A percentile compares a stretch with the other conserved stretches of the same genome.
phyloP scores from a whole-genome alignment of 495 filamentous ascomycete species.

The Trichocladium antarcticum region DNA sequence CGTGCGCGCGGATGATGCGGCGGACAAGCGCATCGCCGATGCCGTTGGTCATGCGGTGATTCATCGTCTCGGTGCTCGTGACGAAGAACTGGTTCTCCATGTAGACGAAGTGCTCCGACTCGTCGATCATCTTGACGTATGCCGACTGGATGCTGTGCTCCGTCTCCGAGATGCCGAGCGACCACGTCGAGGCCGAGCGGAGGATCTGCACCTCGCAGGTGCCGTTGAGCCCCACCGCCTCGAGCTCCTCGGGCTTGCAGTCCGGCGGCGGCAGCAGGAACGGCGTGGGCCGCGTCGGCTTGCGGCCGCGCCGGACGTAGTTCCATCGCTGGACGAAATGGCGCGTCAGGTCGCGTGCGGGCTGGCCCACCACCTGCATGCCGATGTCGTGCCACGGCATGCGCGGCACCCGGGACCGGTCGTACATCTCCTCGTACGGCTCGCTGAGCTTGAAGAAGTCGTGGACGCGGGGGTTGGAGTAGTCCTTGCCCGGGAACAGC shows the following conservation, averaged over 20 bases:
- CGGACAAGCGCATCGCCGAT: conserved; percentile 95
- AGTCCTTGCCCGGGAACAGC: conserved; percentile 96
- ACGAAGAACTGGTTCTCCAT: conserved; percentile 99
- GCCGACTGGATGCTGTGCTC: conserved; percentile 95
- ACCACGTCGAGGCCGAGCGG: conserved; percentile 83
- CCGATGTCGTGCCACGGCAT: conserved; percentile 99
- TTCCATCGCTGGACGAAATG: conserved; percentile 99
- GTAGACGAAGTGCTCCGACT: conserved; percentile 95
- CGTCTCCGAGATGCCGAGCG: conserved; percentile 72
- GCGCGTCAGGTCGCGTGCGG: conserved; percentile 82
- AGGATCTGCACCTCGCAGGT: conserved; percentile 96
- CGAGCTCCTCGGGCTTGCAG: conserved; percentile 71
- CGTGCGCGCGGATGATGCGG: conserved; percentile 72
- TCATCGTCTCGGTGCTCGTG: conserved; percentile 80
- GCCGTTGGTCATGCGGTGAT: conserved; percentile 75
- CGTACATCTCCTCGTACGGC: conserved; percentile 99
- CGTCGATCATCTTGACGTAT: conserved; percentile 87
- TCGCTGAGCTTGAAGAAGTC: conserved; percentile 92
- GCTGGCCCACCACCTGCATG: conserved; percentile 97
- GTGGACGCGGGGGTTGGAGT: conserved; percentile 88
- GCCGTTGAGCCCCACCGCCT: conserved; percentile 75
- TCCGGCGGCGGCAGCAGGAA: conserved; percentile 91
- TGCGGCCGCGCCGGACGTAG: conserved; percentile 86
- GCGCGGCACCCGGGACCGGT: conserved; percentile 69
- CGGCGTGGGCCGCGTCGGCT: conserved; percentile 86